Evolutionary conservation across 2,329 filamentous ascomycete genomes (phyloP), one percentile per base, ranked within the genome.

Genomic region (Cucurbitaria berberidis): DNA sequence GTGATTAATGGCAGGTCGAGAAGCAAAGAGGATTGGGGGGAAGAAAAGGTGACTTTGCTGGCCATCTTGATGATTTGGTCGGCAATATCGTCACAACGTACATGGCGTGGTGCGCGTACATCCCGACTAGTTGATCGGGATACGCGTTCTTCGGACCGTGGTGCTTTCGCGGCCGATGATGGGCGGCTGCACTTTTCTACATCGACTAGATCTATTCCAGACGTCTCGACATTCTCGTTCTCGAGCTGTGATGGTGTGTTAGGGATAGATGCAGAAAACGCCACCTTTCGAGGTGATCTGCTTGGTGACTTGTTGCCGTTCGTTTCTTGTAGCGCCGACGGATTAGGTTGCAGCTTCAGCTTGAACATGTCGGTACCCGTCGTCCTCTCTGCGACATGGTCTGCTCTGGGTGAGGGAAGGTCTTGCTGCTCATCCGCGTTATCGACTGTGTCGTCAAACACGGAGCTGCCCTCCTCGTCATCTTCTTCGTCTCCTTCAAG

Each of bases 231-330:
- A 50, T 76, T 75, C 59, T 76, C 70, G 19, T 71, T 64, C 19
- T 67, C 62, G 7, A 60, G 16, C 26, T 68, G 60, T 7, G 69
- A 67, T 18, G 69, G 73, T 45, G 69, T 74, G 35, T 68, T 72
- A 11, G 68, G 64, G 18, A 70, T 70, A 16, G 70, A 73, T 8
- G 70, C 63, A 21, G 72, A 69, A 55, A 76, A 76, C n/a, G 70
- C 69, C 29, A 74, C 72, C 48, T 76, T 77, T 2, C 74, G 69
- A n/a, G 74, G 73, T 11, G 75, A 76, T 53, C 66, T 69, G 26
- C 53, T 58, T 3, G 69, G 71, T 26, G 72, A 72, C 45, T 62
- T 68, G 59, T 77, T 76, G 29, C 69, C 69, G 43, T 66, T 70
- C 16, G 63, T 68, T 58, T 76, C 74, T 54, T 62, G 61, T 45